Percentiles rank a stretch among this genome's conserved stretches.
These are phyloP conservation scores for Guadua angustifolia DNA, from an alignment of 176 grass and related monocot genomes.

Conservation along the genomic window DNA sequence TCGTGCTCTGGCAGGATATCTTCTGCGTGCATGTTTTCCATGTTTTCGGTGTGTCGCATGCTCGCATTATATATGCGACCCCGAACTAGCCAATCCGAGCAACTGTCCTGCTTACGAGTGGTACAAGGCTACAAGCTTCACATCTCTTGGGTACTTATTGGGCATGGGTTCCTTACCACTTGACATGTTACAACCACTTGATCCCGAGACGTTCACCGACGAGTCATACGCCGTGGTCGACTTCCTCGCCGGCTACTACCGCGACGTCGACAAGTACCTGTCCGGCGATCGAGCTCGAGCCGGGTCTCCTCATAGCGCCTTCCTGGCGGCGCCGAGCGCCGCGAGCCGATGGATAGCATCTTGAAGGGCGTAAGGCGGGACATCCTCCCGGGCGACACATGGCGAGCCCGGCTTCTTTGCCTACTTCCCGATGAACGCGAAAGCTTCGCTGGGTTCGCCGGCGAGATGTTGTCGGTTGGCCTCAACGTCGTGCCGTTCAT, in stretches of 20 bases:
- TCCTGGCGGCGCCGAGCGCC: conserved; percentile 33
- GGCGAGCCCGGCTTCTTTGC: conserved; percentile 66
- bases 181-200: conserved; percentile 10
- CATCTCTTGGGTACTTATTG: neutral
- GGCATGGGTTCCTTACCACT: conserved; percentile 48
- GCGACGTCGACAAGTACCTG: conserved; percentile 47
- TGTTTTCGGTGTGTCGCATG: no score
- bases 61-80: no score
- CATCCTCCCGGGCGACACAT: conserved; percentile 64
- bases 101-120: no score
- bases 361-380: conserved; percentile 42
- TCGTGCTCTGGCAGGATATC: no score
- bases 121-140: no score
- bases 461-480: conserved; percentile 61
- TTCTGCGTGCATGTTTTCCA: no score
- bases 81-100: no score
- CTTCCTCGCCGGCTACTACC: conserved; percentile 60
- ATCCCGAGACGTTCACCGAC: conserved; percentile 38
- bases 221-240: conserved; percentile 38
- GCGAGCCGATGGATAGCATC: conserved; percentile 41
- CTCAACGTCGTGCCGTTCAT: conserved; percentile 58
- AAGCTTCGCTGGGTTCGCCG: conserved; percentile 60
- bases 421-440: conserved; percentile 55
- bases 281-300: conserved; percentile 42
- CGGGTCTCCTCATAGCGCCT: conserved; percentile 48